These are phyloP conservation scores for Vigna unguiculata DNA, from an alignment of 306 rosid species.

Conservation along the genomic window DNA sequence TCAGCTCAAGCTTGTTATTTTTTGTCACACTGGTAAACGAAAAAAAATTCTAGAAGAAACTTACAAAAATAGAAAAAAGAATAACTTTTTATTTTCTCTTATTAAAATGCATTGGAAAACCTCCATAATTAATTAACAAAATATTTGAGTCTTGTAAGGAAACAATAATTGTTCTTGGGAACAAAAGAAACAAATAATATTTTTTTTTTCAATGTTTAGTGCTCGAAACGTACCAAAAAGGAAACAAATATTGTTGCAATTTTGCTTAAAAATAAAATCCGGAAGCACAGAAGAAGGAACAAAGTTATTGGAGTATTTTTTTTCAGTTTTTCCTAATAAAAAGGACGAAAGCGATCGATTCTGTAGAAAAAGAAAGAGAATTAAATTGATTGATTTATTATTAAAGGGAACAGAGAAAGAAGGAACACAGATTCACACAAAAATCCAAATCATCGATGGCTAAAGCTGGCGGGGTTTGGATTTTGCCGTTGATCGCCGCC, in stretches of 20 bases:
- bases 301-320: neutral
- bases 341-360: neutral
- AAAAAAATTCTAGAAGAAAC: no score
- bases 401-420: neutral
- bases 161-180: no score
- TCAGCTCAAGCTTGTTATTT: no score
- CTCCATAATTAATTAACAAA: no score
- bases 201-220: neutral
- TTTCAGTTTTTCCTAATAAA: neutral
- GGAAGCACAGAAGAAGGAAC: neutral
- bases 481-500: neutral
- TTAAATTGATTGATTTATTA: neutral
- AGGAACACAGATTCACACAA: neutral
- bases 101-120: no score
- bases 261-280: neutral
- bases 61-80: no score
- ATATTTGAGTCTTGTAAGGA: no score
- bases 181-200: neutral
- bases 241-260: neutral
- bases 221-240: no score
- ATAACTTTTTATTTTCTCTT: no score
- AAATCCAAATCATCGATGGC: neutral
- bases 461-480: slow-evolving; percentile 15
- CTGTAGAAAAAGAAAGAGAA: neutral
- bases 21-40: no score